phyloP scores from a whole-genome alignment of 2,329 filamentous ascomycete species.

The Sporothrix luriei region DNA sequence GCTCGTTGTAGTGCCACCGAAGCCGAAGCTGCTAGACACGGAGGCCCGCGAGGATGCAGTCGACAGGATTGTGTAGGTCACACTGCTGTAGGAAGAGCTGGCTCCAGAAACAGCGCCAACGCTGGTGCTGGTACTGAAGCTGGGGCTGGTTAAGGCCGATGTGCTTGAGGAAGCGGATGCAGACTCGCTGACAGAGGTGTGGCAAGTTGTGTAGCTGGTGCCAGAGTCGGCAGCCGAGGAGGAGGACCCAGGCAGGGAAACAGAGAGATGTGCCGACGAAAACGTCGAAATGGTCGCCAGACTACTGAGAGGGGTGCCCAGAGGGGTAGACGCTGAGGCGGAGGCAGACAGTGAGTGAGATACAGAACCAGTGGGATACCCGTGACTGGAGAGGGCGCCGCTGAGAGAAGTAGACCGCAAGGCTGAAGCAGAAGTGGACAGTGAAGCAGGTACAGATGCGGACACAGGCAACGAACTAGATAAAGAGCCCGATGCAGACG shows the following conservation, averaged over 20 bases:
- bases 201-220: not conserved
- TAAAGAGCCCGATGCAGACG: not conserved
- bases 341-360: not conserved
- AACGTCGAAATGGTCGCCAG: not conserved
- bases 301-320: not conserved
- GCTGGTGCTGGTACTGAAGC: not conserved
- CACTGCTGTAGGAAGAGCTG: not conserved
- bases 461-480: not conserved
- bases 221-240: not conserved
- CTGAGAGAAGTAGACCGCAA: not conserved
- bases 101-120: not conserved
- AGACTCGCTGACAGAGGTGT: not conserved
- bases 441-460: not conserved
- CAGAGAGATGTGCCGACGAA: not conserved
- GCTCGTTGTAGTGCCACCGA: conserved; percentile 1
- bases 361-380: not conserved
- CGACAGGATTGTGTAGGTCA: not conserved
- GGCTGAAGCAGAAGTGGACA: not conserved
- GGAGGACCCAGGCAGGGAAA: not conserved
- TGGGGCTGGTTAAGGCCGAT: conserved; percentile 4
- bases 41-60: not conserved
- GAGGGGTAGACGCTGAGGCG: not conserved
- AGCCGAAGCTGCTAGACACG: conserved; percentile 3
- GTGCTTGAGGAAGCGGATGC: not conserved
- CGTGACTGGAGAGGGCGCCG: not conserved